These are phyloP conservation scores for Lichenothelia convexa DNA, from an alignment of 495 filamentous ascomycete genomes.

Conservation along the genomic window DNA sequence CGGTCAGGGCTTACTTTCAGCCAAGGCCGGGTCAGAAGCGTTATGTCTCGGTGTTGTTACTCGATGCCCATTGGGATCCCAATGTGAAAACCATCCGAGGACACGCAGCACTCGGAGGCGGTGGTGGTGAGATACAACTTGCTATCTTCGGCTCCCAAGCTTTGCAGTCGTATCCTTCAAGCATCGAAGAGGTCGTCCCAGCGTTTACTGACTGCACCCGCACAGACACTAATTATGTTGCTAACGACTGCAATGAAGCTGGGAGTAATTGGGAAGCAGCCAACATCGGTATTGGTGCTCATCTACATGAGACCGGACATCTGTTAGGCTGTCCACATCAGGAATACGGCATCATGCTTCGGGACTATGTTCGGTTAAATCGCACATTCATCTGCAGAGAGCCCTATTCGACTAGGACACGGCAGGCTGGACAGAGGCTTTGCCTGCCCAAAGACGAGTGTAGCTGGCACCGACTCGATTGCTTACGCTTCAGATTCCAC, in stretches of 20 bases:
- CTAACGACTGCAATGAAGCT: constrained; percentile 66
- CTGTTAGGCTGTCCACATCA: constrained; percentile 76
- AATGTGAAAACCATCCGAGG: constrained; percentile 47
- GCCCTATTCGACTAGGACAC: constrained; percentile 67
- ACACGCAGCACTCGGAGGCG: constrained; percentile 65
- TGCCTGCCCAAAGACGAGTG: constrained; percentile 64
- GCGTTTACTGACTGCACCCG: constrained; percentile 77
- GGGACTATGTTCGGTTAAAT: constrained; percentile 68
- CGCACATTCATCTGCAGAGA: constrained; percentile 65
- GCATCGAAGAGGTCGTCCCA: constrained; percentile 68
- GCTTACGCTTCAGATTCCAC: constrained; percentile 72
- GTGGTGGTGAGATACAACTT: constrained; percentile 50
- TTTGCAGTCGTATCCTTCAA: constrained; percentile 69
- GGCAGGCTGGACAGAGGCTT: constrained; percentile 53
- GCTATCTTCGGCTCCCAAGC: constrained; percentile 82
- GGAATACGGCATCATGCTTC: constrained; percentile 70
- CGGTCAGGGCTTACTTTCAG: constrained; percentile 57
- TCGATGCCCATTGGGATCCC: constrained; percentile 80
- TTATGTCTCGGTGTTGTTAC: constrained; percentile 65
- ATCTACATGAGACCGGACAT: constrained; percentile 77
- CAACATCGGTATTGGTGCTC: constrained; percentile 79
- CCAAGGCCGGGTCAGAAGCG: constrained; percentile 56
- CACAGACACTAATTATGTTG: constrained; percentile 63
- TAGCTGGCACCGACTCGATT: constrained; percentile 74
- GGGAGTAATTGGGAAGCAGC: constrained; percentile 85